phyloP scores from a whole-genome alignment of 2,329 filamentous ascomycete species.

The Aspergillus fumigatus region DNA sequence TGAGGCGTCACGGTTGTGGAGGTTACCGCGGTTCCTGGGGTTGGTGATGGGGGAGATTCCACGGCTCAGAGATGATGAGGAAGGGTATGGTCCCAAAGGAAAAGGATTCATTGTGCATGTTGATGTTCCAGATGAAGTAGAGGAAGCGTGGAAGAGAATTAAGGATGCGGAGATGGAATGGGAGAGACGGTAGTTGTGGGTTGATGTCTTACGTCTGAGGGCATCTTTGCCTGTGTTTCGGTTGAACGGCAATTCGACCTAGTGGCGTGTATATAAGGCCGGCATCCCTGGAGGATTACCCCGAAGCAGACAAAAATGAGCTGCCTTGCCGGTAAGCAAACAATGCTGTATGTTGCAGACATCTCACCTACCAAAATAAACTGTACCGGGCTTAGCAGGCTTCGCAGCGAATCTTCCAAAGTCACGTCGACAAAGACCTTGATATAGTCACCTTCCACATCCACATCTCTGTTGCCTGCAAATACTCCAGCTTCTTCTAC shows the following conservation, averaged over 20 bases:
- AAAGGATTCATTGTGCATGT: conserved; percentile 44
- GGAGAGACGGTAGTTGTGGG: conserved; percentile 1
- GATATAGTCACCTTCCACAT: background rate
- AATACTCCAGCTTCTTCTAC: background rate
- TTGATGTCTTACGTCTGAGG: too few species aligned
- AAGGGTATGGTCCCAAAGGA: conserved; percentile 44
- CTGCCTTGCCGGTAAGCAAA: background rate
- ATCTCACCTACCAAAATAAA: background rate
- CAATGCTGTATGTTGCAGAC: background rate
- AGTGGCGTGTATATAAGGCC: background rate
- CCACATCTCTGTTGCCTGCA: background rate
- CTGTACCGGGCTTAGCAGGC: background rate
- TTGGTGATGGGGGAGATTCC: conserved; percentile 44
- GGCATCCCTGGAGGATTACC: background rate
- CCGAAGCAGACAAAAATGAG: background rate
- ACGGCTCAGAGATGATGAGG: conserved; percentile 38
- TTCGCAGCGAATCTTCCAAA: background rate
- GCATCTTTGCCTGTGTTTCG: background rate
- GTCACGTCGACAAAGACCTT: background rate
- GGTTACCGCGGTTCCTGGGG: conserved; percentile 36
- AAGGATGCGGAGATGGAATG: background rate
- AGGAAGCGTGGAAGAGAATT: conserved; percentile 29
- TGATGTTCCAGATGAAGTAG: conserved; percentile 35
- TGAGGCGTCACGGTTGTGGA: conserved; percentile 30
- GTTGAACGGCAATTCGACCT: background rate